Evolutionary conservation across 805 yeast species (phyloP), one percentile per base, ranked within the genome.

Genomic region (Candida germanica): DNA sequence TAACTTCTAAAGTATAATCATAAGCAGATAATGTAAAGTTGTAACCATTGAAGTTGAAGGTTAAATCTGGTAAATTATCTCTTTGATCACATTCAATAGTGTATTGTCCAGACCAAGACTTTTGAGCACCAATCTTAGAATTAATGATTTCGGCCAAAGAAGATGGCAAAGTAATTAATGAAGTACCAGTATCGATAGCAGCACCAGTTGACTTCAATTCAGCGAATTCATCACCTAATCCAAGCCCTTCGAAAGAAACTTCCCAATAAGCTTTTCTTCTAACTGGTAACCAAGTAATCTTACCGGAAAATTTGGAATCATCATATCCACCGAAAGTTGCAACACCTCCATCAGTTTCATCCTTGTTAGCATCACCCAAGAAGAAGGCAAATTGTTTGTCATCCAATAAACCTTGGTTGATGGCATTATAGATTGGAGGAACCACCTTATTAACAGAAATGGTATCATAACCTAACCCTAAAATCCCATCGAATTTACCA

Each of bases 211-310:
- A 70, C 49, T 74, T 77, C 55, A 93, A 78, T 51, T 73, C 77
- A 33, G 98, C 96, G 56, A 76, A 85, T 68, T 93, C 95, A 49
- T 84, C 85, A 54, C 98, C 98, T 46, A 93, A 75, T 29, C 89
- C 86, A 59, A 93, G 73, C 51, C 95, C 89, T 51, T 87, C 87
- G 50, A 93, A 83, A 51, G 83, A 78, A 42, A 93, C 98, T 74
- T 93, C 98, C 98, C 98, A 93, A 78, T 93, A 93, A 22, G 98
- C 98, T 80, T 89, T 88, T 77, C 98, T 87, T 74, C 98, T 87
- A 44, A 93, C 94, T 41, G 98, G 98, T 66, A 93, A 77, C 88
- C 95, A 88, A 35, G 91, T 85, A 54, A 93, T 75, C 50, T 91
- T 79, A 48, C 98, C 98, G 33, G 70, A 65, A 64, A 69, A 87